Evolutionary conservation across 352 stramenopile species (phyloP).

Genomic region (Hyaloperonospora brassicae): DNA sequence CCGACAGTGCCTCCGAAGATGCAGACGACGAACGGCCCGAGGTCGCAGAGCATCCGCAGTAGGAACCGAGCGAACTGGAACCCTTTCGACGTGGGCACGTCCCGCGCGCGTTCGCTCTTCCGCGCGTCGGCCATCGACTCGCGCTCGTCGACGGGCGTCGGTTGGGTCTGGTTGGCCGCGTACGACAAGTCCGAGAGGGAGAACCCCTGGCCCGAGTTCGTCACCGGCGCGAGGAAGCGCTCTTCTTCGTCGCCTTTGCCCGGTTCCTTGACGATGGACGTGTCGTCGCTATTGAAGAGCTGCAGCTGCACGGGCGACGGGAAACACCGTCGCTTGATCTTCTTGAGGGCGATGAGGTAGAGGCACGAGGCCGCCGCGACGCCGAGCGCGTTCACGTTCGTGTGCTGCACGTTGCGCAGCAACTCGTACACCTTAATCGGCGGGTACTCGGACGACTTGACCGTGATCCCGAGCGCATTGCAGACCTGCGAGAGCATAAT

Average conservation of each 20-base stretch:
- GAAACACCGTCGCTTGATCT: slow-evolving; percentile 12
- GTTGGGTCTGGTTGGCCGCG: slow-evolving; percentile 11
- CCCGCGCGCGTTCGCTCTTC: slow-evolving; percentile 1
- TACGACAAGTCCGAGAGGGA: slow-evolving; percentile 13
- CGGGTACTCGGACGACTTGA: slow-evolving; percentile 15
- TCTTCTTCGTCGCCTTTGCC: slow-evolving; percentile 11
- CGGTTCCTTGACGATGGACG: slow-evolving; percentile 4
- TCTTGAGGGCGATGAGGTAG: slow-evolving; percentile 12
- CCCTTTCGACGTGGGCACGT: slow-evolving; percentile 5
- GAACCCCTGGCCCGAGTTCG: slow-evolving; percentile 10
- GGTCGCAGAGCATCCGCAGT: slow-evolving; percentile 12
- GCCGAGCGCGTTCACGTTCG: slow-evolving; percentile 14
- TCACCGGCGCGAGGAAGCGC: background rate
- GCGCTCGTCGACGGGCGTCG: slow-evolving; percentile 11
- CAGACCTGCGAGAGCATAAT: slow-evolving; percentile 18
- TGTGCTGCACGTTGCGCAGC: slow-evolving; percentile 6
- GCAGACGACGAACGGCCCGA: slow-evolving; percentile 15
- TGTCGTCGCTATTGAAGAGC: slow-evolving; percentile 11
- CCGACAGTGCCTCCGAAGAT: slow-evolving; percentile 16
- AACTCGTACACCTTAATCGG: slow-evolving; percentile 13
- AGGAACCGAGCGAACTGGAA: slow-evolving; percentile 9
- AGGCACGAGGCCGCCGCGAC: slow-evolving; percentile 5
- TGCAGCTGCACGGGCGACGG: slow-evolving; percentile 12
- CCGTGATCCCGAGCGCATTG: slow-evolving; percentile 13
- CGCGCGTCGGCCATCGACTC: slow-evolving; percentile 5